Percentiles rank a stretch among this genome's conserved stretches.
These are phyloP conservation scores for Lactifluus hygrophoroides DNA, from an alignment of 768 basidiomycete genomes.

Conservation along the genomic window DNA sequence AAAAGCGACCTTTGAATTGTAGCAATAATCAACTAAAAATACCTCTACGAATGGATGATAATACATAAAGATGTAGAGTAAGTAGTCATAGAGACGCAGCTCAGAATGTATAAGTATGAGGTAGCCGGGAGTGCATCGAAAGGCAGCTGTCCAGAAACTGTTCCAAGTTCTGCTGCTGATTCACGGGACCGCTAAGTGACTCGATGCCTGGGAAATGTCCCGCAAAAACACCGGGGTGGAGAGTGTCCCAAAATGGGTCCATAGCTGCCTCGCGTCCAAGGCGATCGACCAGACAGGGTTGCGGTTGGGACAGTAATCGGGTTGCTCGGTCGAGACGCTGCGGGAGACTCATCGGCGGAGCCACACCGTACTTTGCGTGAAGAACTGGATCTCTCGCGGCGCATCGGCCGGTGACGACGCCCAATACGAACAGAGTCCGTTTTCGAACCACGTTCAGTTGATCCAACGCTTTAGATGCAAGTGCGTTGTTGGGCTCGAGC, in stretches of 20 bases:
- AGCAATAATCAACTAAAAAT: neutral
- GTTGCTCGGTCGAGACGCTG: conserved; percentile 19
- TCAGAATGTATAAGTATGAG: conserved; percentile 12
- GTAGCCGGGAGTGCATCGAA: conserved; percentile 16
- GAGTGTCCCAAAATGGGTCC: conserved; percentile 18
- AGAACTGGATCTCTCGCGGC: neutral
- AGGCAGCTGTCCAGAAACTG: conserved; percentile 23
- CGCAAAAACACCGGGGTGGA: conserved; percentile 14
- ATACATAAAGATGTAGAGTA: neutral
- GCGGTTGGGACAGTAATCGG: conserved; percentile 14
- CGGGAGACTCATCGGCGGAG: conserved; percentile 5
- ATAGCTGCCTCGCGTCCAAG: conserved; percentile 15
- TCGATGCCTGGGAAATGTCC: conserved; percentile 24
- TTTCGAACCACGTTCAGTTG: conserved; percentile 19
- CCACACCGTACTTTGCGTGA: neutral
- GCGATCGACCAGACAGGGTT: conserved; percentile 15
- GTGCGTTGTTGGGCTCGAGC: conserved; percentile 13
- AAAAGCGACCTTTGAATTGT: conserved; percentile 23
- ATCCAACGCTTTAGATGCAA: conserved; percentile 19
- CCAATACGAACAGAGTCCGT: conserved; percentile 17
- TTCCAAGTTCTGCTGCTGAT: conserved; percentile 18
- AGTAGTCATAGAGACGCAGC: neutral
- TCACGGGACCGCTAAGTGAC: conserved; percentile 19
- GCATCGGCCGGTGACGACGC: conserved; percentile 11
- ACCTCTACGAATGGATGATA: neutral